Percentiles rank a stretch among this genome's conserved stretches.
phyloP scores from a whole-genome alignment of 768 basidiomycete genomes.

The Solioccasus polychromus region DNA sequence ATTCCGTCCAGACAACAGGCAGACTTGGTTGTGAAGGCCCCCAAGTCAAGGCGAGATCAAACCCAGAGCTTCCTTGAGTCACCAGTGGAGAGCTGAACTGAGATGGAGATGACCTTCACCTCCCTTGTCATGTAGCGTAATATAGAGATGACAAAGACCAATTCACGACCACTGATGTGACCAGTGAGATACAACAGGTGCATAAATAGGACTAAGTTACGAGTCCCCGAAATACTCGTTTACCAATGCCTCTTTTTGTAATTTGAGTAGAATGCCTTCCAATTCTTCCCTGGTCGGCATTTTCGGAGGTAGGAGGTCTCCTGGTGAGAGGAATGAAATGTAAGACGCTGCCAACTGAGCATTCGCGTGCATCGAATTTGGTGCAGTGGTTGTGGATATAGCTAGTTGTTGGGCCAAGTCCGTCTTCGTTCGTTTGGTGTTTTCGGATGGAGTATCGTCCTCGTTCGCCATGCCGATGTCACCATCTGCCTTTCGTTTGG shows the following conservation, averaged over 20 bases:
- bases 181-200: conserved; percentile 8
- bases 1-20: conserved; percentile 65
- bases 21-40: conserved; percentile 68
- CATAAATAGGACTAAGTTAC: conserved; percentile 14
- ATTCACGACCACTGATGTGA: neutral
- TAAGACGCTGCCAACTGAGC: conserved; percentile 64
- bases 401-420: conserved; percentile 9
- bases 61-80: conserved; percentile 14
- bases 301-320: conserved; percentile 71
- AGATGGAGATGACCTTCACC: neutral
- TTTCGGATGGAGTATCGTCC: conserved; percentile 21
- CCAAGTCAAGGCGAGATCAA: conserved; percentile 41
- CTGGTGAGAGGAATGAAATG: conserved; percentile 72
- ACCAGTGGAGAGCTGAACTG: conserved; percentile 11
- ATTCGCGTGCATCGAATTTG: conserved; percentile 24
- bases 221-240: conserved; percentile 70
- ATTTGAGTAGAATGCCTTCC: conserved; percentile 68
- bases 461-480: conserved; percentile 36
- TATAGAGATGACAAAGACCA: neutral
- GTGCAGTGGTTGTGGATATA: neutral
- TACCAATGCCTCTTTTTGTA: conserved; percentile 78
- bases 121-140: neutral
- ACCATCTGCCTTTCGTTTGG: conserved; percentile 58
- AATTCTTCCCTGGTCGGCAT: conserved; percentile 76
- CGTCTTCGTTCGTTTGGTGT: conserved; percentile 31